Base-by-base conservation (phyloP, 192 early-diverging fungal genomes). In the Hyaloraphidium curvatum region DNA sequence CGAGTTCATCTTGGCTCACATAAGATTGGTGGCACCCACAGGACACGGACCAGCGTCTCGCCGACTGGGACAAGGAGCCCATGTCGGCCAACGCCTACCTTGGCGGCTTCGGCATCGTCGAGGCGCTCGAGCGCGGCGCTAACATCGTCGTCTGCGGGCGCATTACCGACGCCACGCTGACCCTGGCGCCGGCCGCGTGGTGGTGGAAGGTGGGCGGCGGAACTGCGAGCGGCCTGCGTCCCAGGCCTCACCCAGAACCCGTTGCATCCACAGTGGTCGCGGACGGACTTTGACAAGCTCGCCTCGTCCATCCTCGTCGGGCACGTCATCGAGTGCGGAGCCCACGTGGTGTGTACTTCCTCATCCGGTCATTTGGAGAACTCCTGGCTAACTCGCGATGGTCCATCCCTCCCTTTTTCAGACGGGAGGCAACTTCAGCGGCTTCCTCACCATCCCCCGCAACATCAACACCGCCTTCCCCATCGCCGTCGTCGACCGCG, bases 371-470 rank as follows among this genome's bases (percentile, higher is more conserved):
- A n/a, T n/a, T n/a, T n/a, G n/a, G n/a, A n/a, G n/a, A n/a, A n/a
- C n/a, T n/a, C n/a, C n/a, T n/a, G n/a, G n/a, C n/a, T n/a, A n/a
- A n/a, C n/a, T n/a, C n/a, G n/a, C n/a, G n/a, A n/a, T n/a, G n/a
- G n/a, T n/a, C n/a, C n/a, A n/a, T n/a, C n/a, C n/a, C n/a, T n/a
- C n/a, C n/a, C n/a, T n/a, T n/a, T n/a, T n/a, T n/a, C n/a, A n/a
- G n/a, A n/a, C n/a, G n/a, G 43, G 43, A 5, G 43, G 43, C 23
- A 48, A 48, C 43, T 48, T 48, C 23, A 21, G 43, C 43, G 43
- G 43, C 5, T 48, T 48, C 19, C 43, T 48, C 25, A 48, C 43
- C 14, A n/a, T n/a, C n/a, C n/a, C n/a, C n/a, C n/a, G n/a, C n/a
- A n/a, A n/a, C n/a, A 25, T 48, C 14, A 48, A 5, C 43, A 9